Evolutionary conservation across 768 basidiomycete genomes (phyloP), one percentile per base, ranked within the genome.

Genomic region (Phlebiopsis flavidoalba): DNA sequence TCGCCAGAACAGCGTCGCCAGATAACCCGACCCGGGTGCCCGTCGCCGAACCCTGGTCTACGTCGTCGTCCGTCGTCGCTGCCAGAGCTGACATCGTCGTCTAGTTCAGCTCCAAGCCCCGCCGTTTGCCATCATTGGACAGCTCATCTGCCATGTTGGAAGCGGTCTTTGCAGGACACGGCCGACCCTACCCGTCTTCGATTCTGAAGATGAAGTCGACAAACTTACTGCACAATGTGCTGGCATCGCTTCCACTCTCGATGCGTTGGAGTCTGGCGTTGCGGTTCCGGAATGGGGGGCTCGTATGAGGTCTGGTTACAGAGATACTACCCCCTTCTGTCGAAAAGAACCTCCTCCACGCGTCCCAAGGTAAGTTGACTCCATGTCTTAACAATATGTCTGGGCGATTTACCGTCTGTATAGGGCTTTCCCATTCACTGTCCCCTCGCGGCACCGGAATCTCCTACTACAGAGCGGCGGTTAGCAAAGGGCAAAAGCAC

Each of bases 71-170:
- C 71, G 1, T 74, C 77, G 5, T 79, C 79, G 10, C 66, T 88
- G 49, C 88, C 89, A n/a, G 83, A 79, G 53, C 79, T 89, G 33
- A 83, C 82, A 8, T 84, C 87, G 0, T 84, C 83, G 67, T 70
- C 75, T 45, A 84, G 79, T 64, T 87, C 87, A 2, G 88, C 87
- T 2, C 89, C 87, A 10, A 89, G 87, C 66, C 86, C n/a, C 87
- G 1, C 81, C 81, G 14, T 70, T n/a, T 73, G 24, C 69, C 65
- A 24, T 74, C 71, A 1, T 59, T 64, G 40, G 53, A 51, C 2
- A 66, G 65, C 57, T 15, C 62, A 55, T 37, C 65, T 55, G 17
- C 50, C 24, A 49, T 57, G 10, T 40, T 46, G 47, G 56, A 52
- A 3, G 22, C 37, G 36, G 31, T n/a, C 21, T 7, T 17, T 12